A percentile compares a stretch with the other conserved stretches of the same genome.
These are phyloP conservation scores for Arthroderma uncinatum DNA, from an alignment of 2,329 filamentous ascomycete genomes.

Conservation along the genomic window DNA sequence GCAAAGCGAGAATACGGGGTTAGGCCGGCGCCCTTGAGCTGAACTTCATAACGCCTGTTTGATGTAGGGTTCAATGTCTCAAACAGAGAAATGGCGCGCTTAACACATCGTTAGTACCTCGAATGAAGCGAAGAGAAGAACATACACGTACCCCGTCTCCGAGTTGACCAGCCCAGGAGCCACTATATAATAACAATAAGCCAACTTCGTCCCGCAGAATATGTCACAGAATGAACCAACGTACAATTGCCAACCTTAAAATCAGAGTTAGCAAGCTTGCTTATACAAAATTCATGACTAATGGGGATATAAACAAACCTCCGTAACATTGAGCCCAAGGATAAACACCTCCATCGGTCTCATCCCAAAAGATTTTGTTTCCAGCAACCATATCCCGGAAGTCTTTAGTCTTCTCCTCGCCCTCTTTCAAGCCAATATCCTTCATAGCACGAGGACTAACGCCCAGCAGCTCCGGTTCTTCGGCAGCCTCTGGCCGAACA, in stretches of 20 bases:
- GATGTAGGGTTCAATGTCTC: constrained; percentile 68
- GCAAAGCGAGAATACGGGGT: constrained; percentile 96
- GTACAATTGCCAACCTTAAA: constrained; percentile 41
- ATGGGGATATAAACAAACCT: constrained; percentile 43
- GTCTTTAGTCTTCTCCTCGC: constrained; percentile 58
- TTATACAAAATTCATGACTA: constrained; percentile 6
- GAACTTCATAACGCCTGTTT: constrained; percentile 70
- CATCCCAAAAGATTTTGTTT: constrained; percentile 67
- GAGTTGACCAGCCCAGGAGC: constrained; percentile 89
- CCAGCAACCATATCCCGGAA: constrained; percentile 72
- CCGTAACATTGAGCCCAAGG: constrained; percentile 99
- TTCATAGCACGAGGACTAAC: constrained; percentile 67
- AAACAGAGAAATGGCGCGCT: constrained; percentile 81
- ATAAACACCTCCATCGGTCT: constrained; percentile 68
- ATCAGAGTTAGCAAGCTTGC: neutral
- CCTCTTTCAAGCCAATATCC: constrained; percentile 63
- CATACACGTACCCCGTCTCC: constrained; percentile 57
- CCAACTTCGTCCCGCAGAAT: constrained; percentile 22
- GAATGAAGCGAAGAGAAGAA: neutral
- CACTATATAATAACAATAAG: constrained; percentile 31
- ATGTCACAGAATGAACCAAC: constrained; percentile 13
- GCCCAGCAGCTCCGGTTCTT: constrained; percentile 66
- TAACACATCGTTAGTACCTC: neutral
- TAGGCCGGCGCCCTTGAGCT: constrained; percentile 84
- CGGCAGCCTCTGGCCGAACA: constrained; percentile 65